A percentile compares a stretch with the other conserved stretches of the same genome.
Evolutionary conservation across 441 rosid species (phyloP).

Genomic region (Adansonia grandidieri): DNA sequence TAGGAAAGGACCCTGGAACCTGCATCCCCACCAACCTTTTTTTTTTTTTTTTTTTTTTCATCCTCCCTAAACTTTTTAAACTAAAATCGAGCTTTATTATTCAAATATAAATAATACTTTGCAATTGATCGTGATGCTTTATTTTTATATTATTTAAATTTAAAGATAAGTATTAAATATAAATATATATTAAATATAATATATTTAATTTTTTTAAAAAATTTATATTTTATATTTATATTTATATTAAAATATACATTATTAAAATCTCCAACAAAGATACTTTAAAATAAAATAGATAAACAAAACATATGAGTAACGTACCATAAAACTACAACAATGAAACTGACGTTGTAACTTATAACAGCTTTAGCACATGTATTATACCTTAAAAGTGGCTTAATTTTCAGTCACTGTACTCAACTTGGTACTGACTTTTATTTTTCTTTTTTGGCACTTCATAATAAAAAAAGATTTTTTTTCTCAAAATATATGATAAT

Average conservation of each 20-base stretch:
- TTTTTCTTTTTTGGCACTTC: neutral
- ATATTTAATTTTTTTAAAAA: no score
- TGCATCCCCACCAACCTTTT: neutral
- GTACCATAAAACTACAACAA: no score
- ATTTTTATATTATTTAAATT: neutral
- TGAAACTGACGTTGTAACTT: no score
- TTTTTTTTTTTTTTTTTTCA: neutral
- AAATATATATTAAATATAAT: no score
- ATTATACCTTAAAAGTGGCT: neutral
- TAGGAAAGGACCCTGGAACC: neutral
- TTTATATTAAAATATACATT: no score
- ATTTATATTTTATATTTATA: no score
- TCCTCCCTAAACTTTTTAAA: neutral
- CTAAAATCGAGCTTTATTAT: neutral
- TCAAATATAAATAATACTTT: neutral
- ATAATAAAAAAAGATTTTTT: neutral
- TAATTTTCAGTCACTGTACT: neutral
- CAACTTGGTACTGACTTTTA: neutral
- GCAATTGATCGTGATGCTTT: neutral
- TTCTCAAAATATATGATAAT: neutral
- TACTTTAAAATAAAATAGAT: no score
- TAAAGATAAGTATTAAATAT: no score
- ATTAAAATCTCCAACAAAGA: no score
- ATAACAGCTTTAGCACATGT: slow-evolving; percentile 2
- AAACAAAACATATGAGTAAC: no score